These are phyloP conservation scores for Penicillium sp. DNA, from an alignment of 2,329 filamentous ascomycete species.

Conservation along the genomic window DNA sequence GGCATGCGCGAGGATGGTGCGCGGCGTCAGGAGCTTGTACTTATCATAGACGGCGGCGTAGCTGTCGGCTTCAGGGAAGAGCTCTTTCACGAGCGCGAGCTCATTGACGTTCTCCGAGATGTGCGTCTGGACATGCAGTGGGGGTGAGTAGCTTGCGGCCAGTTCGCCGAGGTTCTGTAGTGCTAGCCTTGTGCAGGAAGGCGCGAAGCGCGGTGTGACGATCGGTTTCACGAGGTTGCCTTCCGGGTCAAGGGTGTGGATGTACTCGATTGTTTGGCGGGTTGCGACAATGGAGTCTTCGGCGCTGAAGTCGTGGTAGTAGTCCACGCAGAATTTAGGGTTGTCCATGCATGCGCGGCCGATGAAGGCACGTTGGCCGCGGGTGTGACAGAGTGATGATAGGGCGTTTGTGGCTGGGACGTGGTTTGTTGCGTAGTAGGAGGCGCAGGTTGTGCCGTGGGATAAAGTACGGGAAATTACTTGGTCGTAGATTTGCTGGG, in stretches of 20 bases:
- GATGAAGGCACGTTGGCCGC: constrained; percentile 85
- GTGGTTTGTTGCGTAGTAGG: constrained; percentile 92
- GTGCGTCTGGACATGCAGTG: constrained; percentile 73
- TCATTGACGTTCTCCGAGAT: constrained; percentile 80
- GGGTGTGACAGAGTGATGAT: constrained; percentile 72
- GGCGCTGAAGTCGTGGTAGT: constrained; percentile 72
- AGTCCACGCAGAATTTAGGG: constrained; percentile 61
- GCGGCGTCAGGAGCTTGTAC: constrained; percentile 63
- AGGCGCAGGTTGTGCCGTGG: constrained; percentile 87
- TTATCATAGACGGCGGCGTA: constrained; percentile 81
- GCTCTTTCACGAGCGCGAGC: constrained; percentile 62
- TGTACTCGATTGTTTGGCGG: constrained; percentile 61
- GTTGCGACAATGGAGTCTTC: constrained; percentile 58
- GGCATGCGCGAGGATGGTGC: constrained; percentile 82
- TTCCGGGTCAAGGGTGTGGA: constrained; percentile 63
- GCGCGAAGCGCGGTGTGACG: constrained; percentile 67
- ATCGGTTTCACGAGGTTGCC: constrained; percentile 67
- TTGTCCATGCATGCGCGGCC: constrained; percentile 95
- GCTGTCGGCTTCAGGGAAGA: constrained; percentile 63
- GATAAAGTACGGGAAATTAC: constrained; percentile 77
- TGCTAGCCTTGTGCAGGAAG: constrained; percentile 51
- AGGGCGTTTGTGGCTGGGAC: constrained; percentile 87
- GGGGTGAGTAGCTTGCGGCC: constrained; percentile 60
- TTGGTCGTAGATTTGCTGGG: constrained; percentile 64
- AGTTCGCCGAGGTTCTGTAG: constrained; percentile 64